A percentile compares a stretch with the other conserved stretches of the same genome.
phyloP scores from a whole-genome alignment of 306 rosid species.

The Prinsepia uniflora region DNA sequence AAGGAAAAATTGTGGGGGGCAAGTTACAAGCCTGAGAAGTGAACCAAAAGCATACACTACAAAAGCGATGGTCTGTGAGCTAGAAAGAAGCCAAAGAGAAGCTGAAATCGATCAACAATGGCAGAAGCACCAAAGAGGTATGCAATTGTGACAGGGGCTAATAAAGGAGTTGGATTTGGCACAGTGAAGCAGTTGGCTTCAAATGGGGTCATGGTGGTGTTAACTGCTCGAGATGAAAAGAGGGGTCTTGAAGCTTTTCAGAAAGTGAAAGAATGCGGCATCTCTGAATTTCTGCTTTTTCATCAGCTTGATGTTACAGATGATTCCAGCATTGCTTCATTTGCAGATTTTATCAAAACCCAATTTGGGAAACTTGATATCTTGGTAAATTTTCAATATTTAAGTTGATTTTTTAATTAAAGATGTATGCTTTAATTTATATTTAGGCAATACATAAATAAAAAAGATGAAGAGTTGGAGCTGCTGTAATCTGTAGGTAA shows the following conservation, averaged over 20 bases:
- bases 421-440: not conserved
- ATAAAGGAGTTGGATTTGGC: conserved; percentile 20
- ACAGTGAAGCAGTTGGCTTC: conserved; percentile 18
- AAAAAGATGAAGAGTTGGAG: not conserved
- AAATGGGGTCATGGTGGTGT: conserved; percentile 9
- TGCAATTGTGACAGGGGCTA: conserved; percentile 27
- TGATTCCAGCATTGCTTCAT: not conserved
- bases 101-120: not conserved
- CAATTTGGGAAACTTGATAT: conserved; percentile 21
- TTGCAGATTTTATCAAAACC: conserved; percentile 15
- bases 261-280: conserved; percentile 10
- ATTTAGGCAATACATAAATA: not conserved
- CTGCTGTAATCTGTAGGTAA: not conserved
- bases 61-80: no score
- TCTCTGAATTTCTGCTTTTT: not conserved
- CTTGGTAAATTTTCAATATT: not conserved
- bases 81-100: not conserved
- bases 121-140: not conserved
- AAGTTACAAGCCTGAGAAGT: no score
- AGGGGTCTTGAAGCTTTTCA: conserved; percentile 18
- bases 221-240: conserved; percentile 20
- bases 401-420: not conserved
- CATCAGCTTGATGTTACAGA: conserved; percentile 23
- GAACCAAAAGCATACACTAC: no score
- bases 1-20: no score